Conservation (phyloP, 1,284 basidiomycete genomes). For the Tylopilus orsonianus region DNA sequence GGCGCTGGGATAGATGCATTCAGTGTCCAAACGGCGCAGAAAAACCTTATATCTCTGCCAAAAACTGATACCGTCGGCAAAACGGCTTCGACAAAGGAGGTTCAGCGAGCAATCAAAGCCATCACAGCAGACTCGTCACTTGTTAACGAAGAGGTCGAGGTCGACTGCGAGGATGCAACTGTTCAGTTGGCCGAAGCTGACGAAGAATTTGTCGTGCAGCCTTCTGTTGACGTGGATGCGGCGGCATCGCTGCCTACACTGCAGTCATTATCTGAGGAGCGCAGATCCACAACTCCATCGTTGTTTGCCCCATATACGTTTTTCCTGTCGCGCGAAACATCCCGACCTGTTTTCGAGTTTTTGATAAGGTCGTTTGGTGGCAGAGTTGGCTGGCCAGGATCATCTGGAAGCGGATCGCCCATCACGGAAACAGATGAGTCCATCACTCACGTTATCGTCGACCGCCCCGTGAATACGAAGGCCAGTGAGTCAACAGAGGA, state of each 20-base stretch:
- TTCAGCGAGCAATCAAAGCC: slow-evolving; percentile 71
- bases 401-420: slow-evolving; percentile 83
- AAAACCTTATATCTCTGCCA: slow-evolving; percentile 31
- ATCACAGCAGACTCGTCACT: slow-evolving; percentile 42
- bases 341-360: slow-evolving; percentile 93
- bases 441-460: slow-evolving; percentile 96
- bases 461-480: slow-evolving; percentile 70
- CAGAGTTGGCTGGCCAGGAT: slow-evolving; percentile 84
- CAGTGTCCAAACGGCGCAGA: slow-evolving; percentile 61
- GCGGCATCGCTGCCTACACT: slow-evolving; percentile 73
- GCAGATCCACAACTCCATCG: slow-evolving; percentile 50
- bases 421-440: slow-evolving; percentile 71
- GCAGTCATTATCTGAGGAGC: slow-evolving; percentile 65
- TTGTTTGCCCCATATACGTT: slow-evolving; percentile 90
- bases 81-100: slow-evolving; percentile 65
- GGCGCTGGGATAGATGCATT: slow-evolving; percentile 93
- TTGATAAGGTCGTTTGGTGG: slow-evolving; percentile 91
- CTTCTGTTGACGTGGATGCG: slow-evolving; percentile 59
- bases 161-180: slow-evolving; percentile 35
- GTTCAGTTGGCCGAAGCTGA: slow-evolving; percentile 45
- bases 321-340: slow-evolving; percentile 93
- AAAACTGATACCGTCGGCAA: slow-evolving; percentile 54
- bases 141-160: slow-evolving; percentile 40
- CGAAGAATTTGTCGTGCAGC: slow-evolving; percentile 70
- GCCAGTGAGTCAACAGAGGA: slow-evolving; percentile 57